Base-by-base conservation (phyloP, 2,329 filamentous ascomycete species). In the Thielaviopsis euricoi region DNA sequence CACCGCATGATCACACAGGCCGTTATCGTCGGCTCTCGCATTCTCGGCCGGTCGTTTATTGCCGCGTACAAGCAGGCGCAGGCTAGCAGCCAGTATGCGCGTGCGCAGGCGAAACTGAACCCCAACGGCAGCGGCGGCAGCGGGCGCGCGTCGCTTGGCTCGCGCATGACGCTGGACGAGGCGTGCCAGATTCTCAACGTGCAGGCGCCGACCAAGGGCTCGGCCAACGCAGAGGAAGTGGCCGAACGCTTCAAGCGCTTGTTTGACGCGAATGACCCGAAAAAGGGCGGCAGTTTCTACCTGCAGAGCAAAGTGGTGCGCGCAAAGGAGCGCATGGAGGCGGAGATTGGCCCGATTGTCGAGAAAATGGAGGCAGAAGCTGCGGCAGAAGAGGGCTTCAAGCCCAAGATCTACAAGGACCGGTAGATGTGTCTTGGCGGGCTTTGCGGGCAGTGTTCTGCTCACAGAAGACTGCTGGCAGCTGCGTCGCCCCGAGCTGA, bases 121-220 rank as follows among this genome's bases (percentile, higher is more conserved):
- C 72, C 72, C 59, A 72, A 70, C 64, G 67, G 64, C 48, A 64
- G 67, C 40, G 69, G 69, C 10, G 66, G 73, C 10, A 66, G 73
- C 55, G 79, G 79, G 64, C 77, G 79, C 61, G 76, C 78, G 61
- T 70, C 78, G 25, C 64, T 67, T 2, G 77, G 78, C 58, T 80
- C 81, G 5, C 87, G 89, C 68, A 85, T 97, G 71, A 93, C 89
- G 9, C 83, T 98, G 66, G 89, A 95, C 64, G 93, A 98, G 76
- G 93, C 93, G 57, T 97, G 89, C 80, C 88, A 89, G 73, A 96
- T 98, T 67, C 80, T 98, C 62, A 95, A 98, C 70, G 89, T 98
- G 64, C 88, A 91, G 70, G 88, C 90, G 43, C 90, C 91, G 1
- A 64, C 67, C 21, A 80, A 86, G 69, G 80, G 78, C 61, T 78